Conservation (phyloP, 768 basidiomycete genomes). For the Naganishia randhawae region DNA sequence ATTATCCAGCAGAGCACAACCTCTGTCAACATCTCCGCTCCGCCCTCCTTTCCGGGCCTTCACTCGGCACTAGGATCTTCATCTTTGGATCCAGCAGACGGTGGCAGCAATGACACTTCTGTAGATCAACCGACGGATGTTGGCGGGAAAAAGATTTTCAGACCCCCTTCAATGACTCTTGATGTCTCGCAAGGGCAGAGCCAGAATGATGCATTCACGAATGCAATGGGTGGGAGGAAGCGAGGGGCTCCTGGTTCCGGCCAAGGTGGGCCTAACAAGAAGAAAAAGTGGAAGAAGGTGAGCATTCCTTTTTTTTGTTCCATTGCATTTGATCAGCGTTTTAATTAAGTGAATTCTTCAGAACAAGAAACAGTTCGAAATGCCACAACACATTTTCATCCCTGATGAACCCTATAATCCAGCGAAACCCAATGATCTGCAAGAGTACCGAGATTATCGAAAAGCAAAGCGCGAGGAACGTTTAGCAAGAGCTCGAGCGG, state of each 20-base stretch:
- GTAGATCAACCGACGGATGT: constrained; percentile 30
- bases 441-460: constrained; percentile 46
- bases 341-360: constrained; percentile 24
- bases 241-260: constrained; percentile 17
- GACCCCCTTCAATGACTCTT: constrained; percentile 47
- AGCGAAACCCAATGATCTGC: constrained; percentile 47
- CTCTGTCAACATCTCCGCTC: constrained; percentile 27
- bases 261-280: constrained; percentile 29
- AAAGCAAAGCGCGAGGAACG: constrained; percentile 43
- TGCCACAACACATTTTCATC: constrained; percentile 39
- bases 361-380: constrained; percentile 31
- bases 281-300: constrained; percentile 47
- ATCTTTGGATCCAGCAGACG: neutral
- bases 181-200: constrained; percentile 4
- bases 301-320: neutral
- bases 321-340: neutral
- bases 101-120: neutral
- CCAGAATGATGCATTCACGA: constrained; percentile 8
- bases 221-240: constrained; percentile 27
- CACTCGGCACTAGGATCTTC: neutral
- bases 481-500: constrained; percentile 22
- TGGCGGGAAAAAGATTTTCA: constrained; percentile 43
- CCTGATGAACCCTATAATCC: constrained; percentile 50
- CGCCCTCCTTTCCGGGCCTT: constrained; percentile 26
- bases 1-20: neutral